Evolutionary conservation across 2,329 filamentous ascomycete species (phyloP).

Genomic region (Fusarium tjaetaba): DNA sequence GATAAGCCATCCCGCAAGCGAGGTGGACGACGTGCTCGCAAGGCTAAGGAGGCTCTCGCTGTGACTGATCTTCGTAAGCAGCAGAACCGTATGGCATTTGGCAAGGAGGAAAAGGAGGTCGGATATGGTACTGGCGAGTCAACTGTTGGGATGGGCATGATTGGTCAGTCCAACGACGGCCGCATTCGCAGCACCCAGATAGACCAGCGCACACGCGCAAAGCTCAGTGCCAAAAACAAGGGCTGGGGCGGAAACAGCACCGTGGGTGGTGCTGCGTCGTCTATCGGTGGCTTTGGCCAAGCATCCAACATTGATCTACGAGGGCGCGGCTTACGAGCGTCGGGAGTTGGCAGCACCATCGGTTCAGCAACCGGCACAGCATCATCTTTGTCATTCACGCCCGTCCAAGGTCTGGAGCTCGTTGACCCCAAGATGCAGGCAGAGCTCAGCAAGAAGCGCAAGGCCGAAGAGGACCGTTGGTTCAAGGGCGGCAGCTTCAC

Average conservation of each 20-base stretch:
- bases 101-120: slow-evolving; percentile 93
- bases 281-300: slow-evolving; percentile 80
- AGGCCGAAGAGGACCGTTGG: slow-evolving; percentile 94
- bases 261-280: slow-evolving; percentile 76
- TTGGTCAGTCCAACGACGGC: slow-evolving; percentile 88
- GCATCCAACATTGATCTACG: slow-evolving; percentile 75
- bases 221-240: slow-evolving; percentile 93
- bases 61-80: slow-evolving; percentile 97
- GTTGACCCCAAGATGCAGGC: slow-evolving; percentile 92
- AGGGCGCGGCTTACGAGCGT: slow-evolving; percentile 80
- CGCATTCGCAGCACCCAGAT: slow-evolving; percentile 88
- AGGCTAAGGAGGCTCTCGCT: slow-evolving; percentile 95
- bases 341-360: slow-evolving; percentile 80
- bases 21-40: slow-evolving; percentile 87
- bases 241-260: slow-evolving; percentile 86
- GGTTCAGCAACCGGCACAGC: slow-evolving; percentile 74
- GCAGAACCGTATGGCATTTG: slow-evolving; percentile 95
- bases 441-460: slow-evolving; percentile 88
- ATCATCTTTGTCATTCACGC: slow-evolving; percentile 91
- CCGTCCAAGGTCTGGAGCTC: slow-evolving; percentile 92
- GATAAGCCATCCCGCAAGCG: slow-evolving; percentile 95
- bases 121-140: slow-evolving; percentile 88
- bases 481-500: slow-evolving; percentile 99
- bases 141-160: slow-evolving; percentile 93
- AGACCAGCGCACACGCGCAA: slow-evolving; percentile 91